These are phyloP conservation scores for Seiridium unicorne DNA, from an alignment of 2,329 filamentous ascomycete species.

Conservation along the genomic window DNA sequence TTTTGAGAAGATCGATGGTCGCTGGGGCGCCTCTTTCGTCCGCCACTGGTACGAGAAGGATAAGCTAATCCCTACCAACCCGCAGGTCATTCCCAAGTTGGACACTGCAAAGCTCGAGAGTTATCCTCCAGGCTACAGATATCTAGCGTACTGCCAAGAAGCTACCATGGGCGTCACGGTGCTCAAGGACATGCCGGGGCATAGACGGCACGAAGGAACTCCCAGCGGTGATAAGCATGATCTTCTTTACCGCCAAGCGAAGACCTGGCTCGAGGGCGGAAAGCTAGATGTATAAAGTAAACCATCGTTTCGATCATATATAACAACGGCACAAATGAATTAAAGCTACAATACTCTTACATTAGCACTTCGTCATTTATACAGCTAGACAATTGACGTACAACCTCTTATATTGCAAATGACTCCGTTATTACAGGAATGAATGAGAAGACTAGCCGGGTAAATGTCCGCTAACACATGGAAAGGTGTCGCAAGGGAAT, in stretches of 20 bases:
- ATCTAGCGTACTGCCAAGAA: slow-evolving; percentile 4
- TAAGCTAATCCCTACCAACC: slow-evolving; percentile 44
- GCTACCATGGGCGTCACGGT: neutral
- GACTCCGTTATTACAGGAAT: too few relatives aligned
- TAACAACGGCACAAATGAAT: too few relatives aligned
- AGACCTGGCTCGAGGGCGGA: neutral
- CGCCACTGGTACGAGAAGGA: slow-evolving; percentile 53
- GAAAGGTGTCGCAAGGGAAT: too few relatives aligned
- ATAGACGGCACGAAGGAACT: neutral
- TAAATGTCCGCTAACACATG: too few relatives aligned
- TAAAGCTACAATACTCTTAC: too few relatives aligned
- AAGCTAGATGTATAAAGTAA: neutral
- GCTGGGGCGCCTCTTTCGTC: slow-evolving; percentile 42
- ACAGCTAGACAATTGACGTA: too few relatives aligned
- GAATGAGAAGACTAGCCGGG: too few relatives aligned
- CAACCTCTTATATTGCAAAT: too few relatives aligned
- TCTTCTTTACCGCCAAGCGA: neutral
- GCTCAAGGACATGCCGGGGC: slow-evolving; percentile 1
- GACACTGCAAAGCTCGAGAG: slow-evolving; percentile 35
- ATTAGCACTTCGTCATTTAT: too few relatives aligned
- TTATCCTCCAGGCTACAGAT: slow-evolving; percentile 28
- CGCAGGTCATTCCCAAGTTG: slow-evolving; percentile 36
- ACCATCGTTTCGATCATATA: too few relatives aligned
- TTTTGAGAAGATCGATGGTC: slow-evolving; percentile 35
- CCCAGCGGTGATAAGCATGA: neutral